Conservation (phyloP, 768 basidiomycete genomes). For the Suillus placidus region DNA sequence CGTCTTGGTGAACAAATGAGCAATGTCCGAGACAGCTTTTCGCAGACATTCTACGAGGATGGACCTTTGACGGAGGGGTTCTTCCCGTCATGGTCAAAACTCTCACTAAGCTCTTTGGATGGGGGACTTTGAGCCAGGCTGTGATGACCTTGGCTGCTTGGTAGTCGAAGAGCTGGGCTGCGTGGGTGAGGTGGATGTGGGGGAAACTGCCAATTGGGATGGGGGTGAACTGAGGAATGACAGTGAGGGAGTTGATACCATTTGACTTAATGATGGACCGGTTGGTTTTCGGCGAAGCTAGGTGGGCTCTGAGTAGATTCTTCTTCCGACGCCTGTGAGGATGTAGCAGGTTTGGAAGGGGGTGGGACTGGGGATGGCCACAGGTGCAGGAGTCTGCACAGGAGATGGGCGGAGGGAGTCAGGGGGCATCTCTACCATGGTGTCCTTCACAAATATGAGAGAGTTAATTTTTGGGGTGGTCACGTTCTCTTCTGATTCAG, state of each 20-base stretch:
- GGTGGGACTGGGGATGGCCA: no score
- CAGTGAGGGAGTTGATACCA: background rate
- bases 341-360: no score
- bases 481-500: no score
- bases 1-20: background rate
- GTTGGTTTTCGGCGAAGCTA: background rate
- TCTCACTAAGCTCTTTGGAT: background rate
- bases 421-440: no score
- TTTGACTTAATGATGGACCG: background rate
- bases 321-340: background rate
- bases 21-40: background rate
- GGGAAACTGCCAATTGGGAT: background rate
- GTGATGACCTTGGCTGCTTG: background rate
- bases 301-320: background rate
- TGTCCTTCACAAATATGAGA: no score
- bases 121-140: background rate
- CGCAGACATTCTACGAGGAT: background rate
- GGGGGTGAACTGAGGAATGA: background rate
- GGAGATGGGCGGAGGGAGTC: no score
- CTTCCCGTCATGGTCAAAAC: background rate
- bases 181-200: background rate
- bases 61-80: background rate
- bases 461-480: no score
- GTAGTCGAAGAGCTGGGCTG: slow-evolving; percentile 2
- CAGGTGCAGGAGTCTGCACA: no score